These are phyloP conservation scores for Candida corydali DNA, from an alignment of 805 yeast genomes.

Conservation along the genomic window DNA sequence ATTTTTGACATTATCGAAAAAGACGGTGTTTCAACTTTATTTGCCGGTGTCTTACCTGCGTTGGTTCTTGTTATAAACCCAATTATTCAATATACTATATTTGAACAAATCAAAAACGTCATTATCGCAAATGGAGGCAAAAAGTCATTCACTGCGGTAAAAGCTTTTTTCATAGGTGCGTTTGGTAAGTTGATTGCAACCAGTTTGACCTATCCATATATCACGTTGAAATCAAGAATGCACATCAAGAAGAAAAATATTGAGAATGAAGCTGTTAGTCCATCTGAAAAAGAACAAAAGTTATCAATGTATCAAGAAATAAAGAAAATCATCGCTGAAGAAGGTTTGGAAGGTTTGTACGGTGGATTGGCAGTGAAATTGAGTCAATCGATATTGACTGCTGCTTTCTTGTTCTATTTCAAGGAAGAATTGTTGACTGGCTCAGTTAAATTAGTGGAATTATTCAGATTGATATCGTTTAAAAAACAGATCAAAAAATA, in stretches of 20 bases:
- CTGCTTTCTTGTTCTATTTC: conserved; percentile 86
- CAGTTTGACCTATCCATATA: conserved; percentile 82
- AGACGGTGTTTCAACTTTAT: conserved; percentile 70
- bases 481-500: conserved; percentile 12
- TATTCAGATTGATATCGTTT: conserved; percentile 27
- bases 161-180: conserved; percentile 86
- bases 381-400: conserved; percentile 78
- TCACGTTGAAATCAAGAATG: conserved; percentile 85
- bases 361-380: conserved; percentile 78
- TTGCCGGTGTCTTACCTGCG: conserved; percentile 87
- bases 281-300: conserved; percentile 16
- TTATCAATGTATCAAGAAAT: conserved; percentile 48
- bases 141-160: conserved; percentile 54
- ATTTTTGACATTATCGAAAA: conserved; percentile 58
- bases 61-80: conserved; percentile 83
- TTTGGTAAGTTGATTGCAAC: conserved; percentile 89
- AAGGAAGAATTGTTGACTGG: conserved; percentile 76
- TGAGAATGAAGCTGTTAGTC: conserved; percentile 7
- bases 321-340: conserved; percentile 55
- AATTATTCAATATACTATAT: conserved; percentile 85
- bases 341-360: conserved; percentile 76
- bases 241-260: conserved; percentile 53
- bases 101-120: conserved; percentile 75
- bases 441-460: conserved; percentile 49
- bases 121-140: conserved; percentile 52